phyloP scores from a whole-genome alignment of 2,329 filamentous ascomycete species.

The Lomentospora prolificans region DNA sequence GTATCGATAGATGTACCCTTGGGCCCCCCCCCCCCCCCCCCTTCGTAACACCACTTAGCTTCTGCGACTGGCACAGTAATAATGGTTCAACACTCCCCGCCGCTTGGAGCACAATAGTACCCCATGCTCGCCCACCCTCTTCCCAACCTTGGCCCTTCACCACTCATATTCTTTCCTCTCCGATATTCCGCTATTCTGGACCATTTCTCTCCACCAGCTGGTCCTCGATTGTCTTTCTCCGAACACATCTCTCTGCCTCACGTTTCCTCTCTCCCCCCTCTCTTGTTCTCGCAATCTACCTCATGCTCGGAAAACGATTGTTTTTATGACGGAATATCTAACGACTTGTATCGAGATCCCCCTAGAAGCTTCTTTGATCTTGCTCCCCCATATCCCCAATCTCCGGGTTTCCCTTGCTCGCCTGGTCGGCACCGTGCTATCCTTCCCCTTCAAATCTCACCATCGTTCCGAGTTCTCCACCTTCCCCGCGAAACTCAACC shows the following conservation, averaged over 20 bases:
- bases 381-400: neutral
- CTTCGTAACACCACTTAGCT: no score
- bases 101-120: constrained; percentile 4
- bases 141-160: constrained; percentile 15
- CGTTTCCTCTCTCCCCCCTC: neutral
- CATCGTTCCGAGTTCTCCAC: neutral
- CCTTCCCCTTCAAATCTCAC: neutral
- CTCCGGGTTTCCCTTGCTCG: neutral
- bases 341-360: neutral
- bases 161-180: constrained; percentile 8
- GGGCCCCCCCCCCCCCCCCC: no score
- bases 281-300: no score
- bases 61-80: no score
- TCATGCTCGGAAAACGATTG: neutral
- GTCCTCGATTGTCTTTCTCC: neutral
- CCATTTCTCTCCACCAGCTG: neutral
- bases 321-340: neutral
- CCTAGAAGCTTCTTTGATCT: neutral
- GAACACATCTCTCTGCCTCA: neutral
- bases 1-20: no score
- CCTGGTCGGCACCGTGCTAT: neutral
- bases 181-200: neutral
- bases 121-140: constrained; percentile 13
- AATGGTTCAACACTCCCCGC: constrained; percentile 2
- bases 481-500: neutral